Evolutionary conservation across 148 eudicot species (phyloP), one percentile per base, ranked within the genome.

Genomic region (Camellia lanceoleosa): DNA sequence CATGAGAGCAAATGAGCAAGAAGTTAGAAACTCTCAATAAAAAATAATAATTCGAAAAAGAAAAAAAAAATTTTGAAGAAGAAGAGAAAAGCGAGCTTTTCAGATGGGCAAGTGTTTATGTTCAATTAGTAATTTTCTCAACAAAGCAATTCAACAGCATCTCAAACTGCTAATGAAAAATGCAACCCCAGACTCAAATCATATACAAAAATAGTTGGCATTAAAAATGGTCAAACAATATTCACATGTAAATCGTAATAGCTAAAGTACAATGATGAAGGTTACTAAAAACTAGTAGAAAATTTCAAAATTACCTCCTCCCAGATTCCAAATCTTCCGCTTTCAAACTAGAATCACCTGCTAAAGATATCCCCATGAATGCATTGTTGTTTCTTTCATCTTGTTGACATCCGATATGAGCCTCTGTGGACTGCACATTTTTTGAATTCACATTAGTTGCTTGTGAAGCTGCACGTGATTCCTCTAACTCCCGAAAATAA

Each of bases 321-420:
- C 84, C 87, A 54, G 80, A 42, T 74, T 85, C 89, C 84, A 79
- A 62, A 72, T 83, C 85, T 42, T 82, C 81, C 16, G 18, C 54
- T 73, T 52, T 63, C 13, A 54, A 71, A 64, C 66, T 75, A 5
- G 64, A 49, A 82, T 71, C 74, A 19, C 56, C 77, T 0, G 51
- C 62, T 62, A 76, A 69, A 63, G 80, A 74, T 66, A 69, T 62
- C 4, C 81, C 75, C 23, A 18, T 70, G 59, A 76, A 83, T 13
- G 73, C 23, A 44, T 68, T 61, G 12, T 49, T 73, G 68, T 23
- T 80, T 72, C 86, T 65, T 65, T 66, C 77, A 62, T 71, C 41
- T 15, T 46, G 83, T 41, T 66, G 74, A 47, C 15, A 56, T 72
- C 41, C 81, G 15, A 8, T 46, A 61, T 63, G 82, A 78, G 69